These are phyloP conservation scores for Pistacia integerrima DNA, from an alignment of 345 rosid genomes.

Conservation along the genomic window DNA sequence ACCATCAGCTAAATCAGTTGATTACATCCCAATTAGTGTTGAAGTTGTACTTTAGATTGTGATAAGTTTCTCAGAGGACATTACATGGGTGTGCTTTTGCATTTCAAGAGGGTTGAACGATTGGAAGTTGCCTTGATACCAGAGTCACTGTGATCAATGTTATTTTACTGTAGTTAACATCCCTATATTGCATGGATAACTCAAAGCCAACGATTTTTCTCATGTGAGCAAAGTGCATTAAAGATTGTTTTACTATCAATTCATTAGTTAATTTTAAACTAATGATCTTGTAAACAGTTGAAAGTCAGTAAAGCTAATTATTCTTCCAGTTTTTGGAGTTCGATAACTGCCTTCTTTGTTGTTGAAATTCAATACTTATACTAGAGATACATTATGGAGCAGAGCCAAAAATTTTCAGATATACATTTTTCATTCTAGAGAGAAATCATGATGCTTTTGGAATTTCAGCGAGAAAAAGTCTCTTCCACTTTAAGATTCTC, in stretches of 20 bases:
- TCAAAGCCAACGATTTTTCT: not conserved
- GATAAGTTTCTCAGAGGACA: not conserved
- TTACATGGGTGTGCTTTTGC: not conserved
- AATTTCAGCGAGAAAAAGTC: not conserved
- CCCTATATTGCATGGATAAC: not conserved
- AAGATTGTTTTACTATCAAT: not conserved
- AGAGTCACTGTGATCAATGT: not conserved
- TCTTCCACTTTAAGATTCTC: not conserved
- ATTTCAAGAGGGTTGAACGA: not conserved
- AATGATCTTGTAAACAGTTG: not conserved
- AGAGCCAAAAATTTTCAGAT: not conserved
- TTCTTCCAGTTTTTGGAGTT: not conserved
- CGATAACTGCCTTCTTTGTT: not conserved
- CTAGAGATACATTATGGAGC: not conserved
- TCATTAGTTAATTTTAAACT: not conserved
- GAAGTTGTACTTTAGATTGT: not conserved
- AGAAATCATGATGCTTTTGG: not conserved
- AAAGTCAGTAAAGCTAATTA: not conserved
- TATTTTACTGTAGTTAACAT: not conserved
- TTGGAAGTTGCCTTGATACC: not conserved
- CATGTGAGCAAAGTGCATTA: not conserved
- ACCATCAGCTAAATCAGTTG: not conserved
- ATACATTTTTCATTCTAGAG: not conserved
- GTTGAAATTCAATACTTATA: not conserved
- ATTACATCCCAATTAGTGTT: not conserved